A percentile compares a stretch with the other conserved stretches of the same genome.
These are phyloP conservation scores for Syzygium grande DNA, from an alignment of 345 rosid genomes.

Conservation along the genomic window DNA sequence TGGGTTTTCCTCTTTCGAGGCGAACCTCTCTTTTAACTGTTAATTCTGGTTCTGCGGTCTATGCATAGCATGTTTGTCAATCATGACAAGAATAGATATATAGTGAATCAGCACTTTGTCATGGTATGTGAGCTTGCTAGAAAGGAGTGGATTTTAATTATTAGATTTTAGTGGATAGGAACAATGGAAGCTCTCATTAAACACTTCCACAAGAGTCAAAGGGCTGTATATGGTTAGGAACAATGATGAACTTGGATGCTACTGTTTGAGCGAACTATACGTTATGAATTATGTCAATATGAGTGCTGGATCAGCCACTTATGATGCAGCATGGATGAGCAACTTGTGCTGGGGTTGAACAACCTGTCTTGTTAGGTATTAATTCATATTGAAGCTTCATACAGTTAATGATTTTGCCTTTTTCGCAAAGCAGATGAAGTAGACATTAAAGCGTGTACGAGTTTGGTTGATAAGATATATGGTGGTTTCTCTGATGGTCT, in stretches of 20 bases:
- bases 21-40: background rate
- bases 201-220: background rate
- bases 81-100: background rate
- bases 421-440: background rate
- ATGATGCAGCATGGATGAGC: background rate
- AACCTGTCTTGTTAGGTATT: background rate
- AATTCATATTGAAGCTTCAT: background rate
- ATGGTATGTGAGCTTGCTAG: background rate
- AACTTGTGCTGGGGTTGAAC: background rate
- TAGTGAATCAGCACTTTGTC: background rate
- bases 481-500: constrained; percentile 22
- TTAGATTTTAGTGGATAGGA: background rate
- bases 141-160: background rate
- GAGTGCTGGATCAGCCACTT: background rate
- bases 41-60: background rate
- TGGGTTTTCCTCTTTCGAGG: background rate
- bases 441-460: constrained; percentile 4
- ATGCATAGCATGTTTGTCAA: background rate
- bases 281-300: background rate
- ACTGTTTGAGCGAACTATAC: background rate
- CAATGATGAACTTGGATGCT: background rate
- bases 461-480: constrained; percentile 26
- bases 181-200: background rate
- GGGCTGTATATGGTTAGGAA: background rate
- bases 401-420: background rate